Conservation (phyloP, 2,329 filamentous ascomycete genomes). For the Cladobotryum protrusum region DNA sequence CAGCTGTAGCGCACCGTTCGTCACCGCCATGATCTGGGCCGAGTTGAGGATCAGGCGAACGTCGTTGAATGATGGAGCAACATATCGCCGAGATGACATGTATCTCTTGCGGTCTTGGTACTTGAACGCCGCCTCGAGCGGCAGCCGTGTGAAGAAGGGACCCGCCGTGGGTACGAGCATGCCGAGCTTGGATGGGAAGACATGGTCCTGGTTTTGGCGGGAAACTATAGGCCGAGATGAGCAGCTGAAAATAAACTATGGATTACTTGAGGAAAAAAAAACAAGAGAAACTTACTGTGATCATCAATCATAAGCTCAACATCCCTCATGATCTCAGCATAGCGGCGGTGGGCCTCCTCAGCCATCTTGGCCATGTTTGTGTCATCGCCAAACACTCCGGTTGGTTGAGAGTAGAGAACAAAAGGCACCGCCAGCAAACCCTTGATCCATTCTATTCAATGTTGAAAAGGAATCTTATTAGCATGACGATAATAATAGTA, state of each 20-base stretch:
- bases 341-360: conserved; percentile 74
- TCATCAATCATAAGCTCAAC: conserved; percentile 89
- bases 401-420: conserved; percentile 91
- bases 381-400: conserved; percentile 70
- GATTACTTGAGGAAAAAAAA: not conserved
- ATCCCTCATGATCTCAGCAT: conserved; percentile 91
- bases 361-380: conserved; percentile 65
- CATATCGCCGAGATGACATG: conserved; percentile 87
- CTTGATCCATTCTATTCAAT: conserved; percentile 81
- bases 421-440: conserved; percentile 90
- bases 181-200: conserved; percentile 80
- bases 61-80: conserved; percentile 96
- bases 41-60: conserved; percentile 89
- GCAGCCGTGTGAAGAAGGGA: conserved; percentile 86
- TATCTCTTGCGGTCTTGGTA: conserved; percentile 80
- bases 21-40: conserved; percentile 88
- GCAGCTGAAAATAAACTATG: not conserved
- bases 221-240: conserved; percentile 44
- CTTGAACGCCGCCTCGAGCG: conserved; percentile 82
- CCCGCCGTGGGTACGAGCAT: conserved; percentile 86
- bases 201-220: conserved; percentile 59
- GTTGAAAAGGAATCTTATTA: not conserved
- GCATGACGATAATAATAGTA: too few species aligned
- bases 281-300: conserved; percentile 57
- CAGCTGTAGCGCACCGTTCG: conserved; percentile 68